phyloP scores from a whole-genome alignment of 495 filamentous ascomycete species.

The Podospora pseudoanserina region DNA sequence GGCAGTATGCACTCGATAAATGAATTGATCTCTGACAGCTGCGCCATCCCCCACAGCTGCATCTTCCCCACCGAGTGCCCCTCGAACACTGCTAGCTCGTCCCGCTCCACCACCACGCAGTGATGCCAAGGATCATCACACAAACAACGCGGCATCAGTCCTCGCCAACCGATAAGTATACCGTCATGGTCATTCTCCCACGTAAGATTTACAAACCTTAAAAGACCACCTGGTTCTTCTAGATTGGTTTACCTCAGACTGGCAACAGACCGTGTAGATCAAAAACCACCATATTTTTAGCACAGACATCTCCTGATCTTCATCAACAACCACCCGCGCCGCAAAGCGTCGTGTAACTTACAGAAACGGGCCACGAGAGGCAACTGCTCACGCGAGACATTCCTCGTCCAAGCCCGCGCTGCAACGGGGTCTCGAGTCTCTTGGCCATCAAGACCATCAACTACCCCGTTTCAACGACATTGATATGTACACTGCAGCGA shows the following conservation, averaged over 20 bases:
- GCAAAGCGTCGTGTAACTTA: not conserved
- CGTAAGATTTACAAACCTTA: not conserved
- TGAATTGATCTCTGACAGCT: not conserved
- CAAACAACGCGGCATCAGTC: slow-evolving; percentile 6
- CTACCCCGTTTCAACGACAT: not conserved
- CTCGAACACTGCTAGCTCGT: no score
- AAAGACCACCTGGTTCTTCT: not conserved
- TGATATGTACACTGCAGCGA: no score
- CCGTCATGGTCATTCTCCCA: not conserved
- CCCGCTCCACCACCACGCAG: not conserved
- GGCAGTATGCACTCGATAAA: not conserved
- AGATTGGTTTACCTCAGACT: not conserved
- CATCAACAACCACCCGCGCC: no score
- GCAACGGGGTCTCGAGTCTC: not conserved
- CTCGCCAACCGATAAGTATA: not conserved
- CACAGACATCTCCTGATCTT: not conserved
- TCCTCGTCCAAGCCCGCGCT: not conserved
- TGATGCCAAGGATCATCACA: slow-evolving; percentile 10
- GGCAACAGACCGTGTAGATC: not conserved
- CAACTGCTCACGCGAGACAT: slow-evolving; percentile 9
- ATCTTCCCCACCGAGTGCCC: not conserved
- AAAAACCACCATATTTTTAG: slow-evolving; percentile 1
- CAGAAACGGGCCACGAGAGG: slow-evolving; percentile 2
- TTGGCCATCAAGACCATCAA: not conserved
- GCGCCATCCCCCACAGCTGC: not conserved